phyloP scores from a whole-genome alignment of 805 yeast species.

The Candida xiaguanensis region DNA sequence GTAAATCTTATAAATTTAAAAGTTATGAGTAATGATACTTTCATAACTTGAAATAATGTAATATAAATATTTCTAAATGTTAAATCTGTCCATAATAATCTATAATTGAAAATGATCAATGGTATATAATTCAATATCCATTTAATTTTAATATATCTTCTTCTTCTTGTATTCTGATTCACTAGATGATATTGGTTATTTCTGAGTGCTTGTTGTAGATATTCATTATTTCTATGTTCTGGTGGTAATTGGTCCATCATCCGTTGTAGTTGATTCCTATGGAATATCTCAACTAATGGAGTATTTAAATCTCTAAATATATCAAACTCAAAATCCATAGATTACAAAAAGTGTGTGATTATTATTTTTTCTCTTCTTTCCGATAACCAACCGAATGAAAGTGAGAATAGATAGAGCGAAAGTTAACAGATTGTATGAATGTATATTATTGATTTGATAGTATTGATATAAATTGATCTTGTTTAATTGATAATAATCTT shows the following conservation, averaged over 20 bases:
- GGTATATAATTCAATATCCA: conserved; percentile 18
- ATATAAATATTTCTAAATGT: conserved; percentile 8
- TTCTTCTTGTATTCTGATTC: background rate
- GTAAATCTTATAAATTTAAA: conserved; percentile 13
- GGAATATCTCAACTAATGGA: conserved; percentile 18
- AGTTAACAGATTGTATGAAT: no score
- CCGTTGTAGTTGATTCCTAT: conserved; percentile 13
- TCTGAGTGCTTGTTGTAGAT: conserved; percentile 6
- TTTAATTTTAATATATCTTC: conserved; percentile 10
- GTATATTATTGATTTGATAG: background rate
- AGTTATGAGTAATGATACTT: conserved; percentile 6
- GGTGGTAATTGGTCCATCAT: conserved; percentile 8
- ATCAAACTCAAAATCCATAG: conserved; percentile 13
- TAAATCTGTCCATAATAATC: conserved; percentile 14
- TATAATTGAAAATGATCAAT: conserved; percentile 17
- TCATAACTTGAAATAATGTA: conserved; percentile 3
- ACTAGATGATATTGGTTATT: background rate
- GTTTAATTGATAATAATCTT: conserved; percentile 14
- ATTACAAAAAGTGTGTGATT: background rate
- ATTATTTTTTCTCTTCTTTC: background rate
- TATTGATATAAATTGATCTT: conserved; percentile 12
- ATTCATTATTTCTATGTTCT: conserved; percentile 12
- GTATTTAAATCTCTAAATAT: conserved; percentile 19
- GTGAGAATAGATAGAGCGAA: background rate
- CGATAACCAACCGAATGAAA: background rate